Conservation (phyloP, 139 green algal species). For the Coelastrella sp. region DNA sequence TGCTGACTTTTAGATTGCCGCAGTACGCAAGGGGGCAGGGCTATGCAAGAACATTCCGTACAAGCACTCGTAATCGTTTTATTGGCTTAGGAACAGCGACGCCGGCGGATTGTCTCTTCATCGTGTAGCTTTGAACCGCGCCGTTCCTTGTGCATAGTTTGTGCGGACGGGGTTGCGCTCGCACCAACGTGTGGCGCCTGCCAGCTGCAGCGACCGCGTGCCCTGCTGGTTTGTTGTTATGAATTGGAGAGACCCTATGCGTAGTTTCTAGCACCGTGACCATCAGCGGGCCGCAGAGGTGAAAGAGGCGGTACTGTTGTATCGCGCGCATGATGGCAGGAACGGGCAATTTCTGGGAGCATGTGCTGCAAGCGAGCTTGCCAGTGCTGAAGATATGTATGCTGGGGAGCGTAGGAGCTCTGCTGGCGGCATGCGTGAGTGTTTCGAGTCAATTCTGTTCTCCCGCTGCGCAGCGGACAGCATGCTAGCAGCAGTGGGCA, state of each 20-base stretch:
- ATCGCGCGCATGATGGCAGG: background rate
- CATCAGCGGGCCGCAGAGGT: background rate
- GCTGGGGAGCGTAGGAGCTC: background rate
- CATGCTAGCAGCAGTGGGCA: background rate
- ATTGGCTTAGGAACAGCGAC: no score
- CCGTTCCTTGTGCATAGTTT: no score
- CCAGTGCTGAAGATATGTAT: constrained; percentile 47
- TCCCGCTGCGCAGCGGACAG: background rate
- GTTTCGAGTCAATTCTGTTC: no score
- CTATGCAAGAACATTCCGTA: no score
- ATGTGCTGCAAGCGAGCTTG: constrained; percentile 10
- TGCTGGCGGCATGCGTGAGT: constrained; percentile 23
- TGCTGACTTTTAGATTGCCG: no score
- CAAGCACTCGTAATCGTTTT: no score
- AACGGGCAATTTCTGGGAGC: constrained; percentile 10
- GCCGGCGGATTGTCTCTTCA: no score
- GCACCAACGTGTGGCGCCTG: background rate
- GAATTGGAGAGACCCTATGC: background rate
- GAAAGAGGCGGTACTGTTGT: background rate
- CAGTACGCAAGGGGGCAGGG: no score
- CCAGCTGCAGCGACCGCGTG: background rate
- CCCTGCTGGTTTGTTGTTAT: background rate
- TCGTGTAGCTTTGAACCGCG: no score
- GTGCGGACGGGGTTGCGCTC: no score
- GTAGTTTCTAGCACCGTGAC: background rate